phyloP scores from a whole-genome alignment of 352 stramenopile genomes.

The Phytopythium aichiense region DNA sequence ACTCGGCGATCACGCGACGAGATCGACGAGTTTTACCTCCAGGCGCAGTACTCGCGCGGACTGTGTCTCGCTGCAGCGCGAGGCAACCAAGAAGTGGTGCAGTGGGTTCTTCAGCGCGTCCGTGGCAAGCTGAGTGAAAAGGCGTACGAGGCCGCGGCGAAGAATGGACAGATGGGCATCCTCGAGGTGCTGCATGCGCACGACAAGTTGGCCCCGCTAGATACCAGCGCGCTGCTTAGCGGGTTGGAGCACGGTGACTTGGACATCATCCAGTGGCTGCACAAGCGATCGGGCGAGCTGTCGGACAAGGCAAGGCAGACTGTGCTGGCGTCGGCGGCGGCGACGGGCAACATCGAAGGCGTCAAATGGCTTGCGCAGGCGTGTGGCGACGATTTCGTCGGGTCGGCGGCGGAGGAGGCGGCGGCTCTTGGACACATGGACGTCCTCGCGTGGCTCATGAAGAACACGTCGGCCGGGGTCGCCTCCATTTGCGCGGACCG shows the following conservation, averaged over 20 bases:
- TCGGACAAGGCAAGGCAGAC: constrained; percentile 10
- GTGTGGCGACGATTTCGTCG: constrained; percentile 12
- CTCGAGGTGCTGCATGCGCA: constrained; percentile 18
- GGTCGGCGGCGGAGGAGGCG: constrained; percentile 14
- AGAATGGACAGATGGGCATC: constrained; percentile 12
- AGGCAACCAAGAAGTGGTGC: constrained; percentile 12
- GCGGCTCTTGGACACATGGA: constrained; percentile 18
- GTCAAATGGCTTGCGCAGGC: constrained; percentile 16
- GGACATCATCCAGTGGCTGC: constrained; percentile 15
- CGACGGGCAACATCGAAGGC: constrained; percentile 12
- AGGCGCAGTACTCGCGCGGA: constrained; percentile 17
- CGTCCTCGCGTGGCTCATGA: constrained; percentile 13
- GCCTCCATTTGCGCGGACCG: constrained; percentile 14
- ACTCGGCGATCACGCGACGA: neutral
- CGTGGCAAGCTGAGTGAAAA: constrained; percentile 19
- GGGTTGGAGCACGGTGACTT: constrained; percentile 11
- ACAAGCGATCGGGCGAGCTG: constrained; percentile 10
- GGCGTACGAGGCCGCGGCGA: constrained; percentile 13
- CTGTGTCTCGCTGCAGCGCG: constrained; percentile 13
- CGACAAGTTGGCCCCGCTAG: constrained; percentile 13
- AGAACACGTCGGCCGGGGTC: constrained; percentile 11
- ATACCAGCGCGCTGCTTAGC: constrained; percentile 12
- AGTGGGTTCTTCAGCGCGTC: constrained; percentile 18
- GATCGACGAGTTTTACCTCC: constrained; percentile 27
- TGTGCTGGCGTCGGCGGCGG: constrained; percentile 14